phyloP scores from a whole-genome alignment of 2,329 filamentous ascomycete species.

The Neodidymelliopsis sp. region DNA sequence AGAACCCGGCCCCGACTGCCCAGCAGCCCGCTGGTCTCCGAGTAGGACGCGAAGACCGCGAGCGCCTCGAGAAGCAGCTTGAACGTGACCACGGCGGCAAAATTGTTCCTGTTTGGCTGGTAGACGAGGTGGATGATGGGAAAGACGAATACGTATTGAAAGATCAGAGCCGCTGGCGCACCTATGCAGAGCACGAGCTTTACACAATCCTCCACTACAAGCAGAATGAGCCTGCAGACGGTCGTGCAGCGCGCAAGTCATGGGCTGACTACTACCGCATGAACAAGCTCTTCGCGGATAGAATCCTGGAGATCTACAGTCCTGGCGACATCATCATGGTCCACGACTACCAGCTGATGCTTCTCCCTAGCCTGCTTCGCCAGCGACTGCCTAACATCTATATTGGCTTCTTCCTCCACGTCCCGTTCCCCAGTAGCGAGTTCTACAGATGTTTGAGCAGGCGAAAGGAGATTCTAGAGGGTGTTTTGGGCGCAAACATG shows the following conservation, averaged over 20 bases:
- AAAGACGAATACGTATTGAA: slow-evolving; percentile 75
- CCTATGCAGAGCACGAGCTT: slow-evolving; percentile 89
- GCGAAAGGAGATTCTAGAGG: slow-evolving; percentile 88
- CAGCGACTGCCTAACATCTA: slow-evolving; percentile 88
- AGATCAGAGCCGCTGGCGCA: slow-evolving; percentile 85
- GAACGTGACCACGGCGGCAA: slow-evolving; percentile 76
- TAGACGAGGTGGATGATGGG: slow-evolving; percentile 74
- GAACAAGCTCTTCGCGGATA: slow-evolving; percentile 91
- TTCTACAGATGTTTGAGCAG: slow-evolving; percentile 88
- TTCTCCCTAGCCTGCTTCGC: slow-evolving; percentile 86
- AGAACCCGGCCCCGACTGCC: slow-evolving; percentile 63
- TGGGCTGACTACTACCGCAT: slow-evolving; percentile 94
- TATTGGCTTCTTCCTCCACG: slow-evolving; percentile 93
- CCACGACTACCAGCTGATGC: slow-evolving; percentile 92
- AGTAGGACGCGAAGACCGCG: slow-evolving; percentile 74
- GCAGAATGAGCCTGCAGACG: slow-evolving; percentile 88
- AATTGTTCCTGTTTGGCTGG: slow-evolving; percentile 88
- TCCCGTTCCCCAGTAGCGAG: slow-evolving; percentile 95
- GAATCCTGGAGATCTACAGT: slow-evolving; percentile 87
- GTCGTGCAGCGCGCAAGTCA: slow-evolving; percentile 78
- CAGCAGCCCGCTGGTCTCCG: slow-evolving; percentile 72
- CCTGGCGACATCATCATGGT: slow-evolving; percentile 92
- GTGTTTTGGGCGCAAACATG: slow-evolving; percentile 88
- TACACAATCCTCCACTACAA: slow-evolving; percentile 97
- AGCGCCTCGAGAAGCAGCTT: slow-evolving; percentile 76